A percentile compares a stretch with the other conserved stretches of the same genome.
These are phyloP conservation scores for Bipolaris victoriae DNA, from an alignment of 2,329 filamentous ascomycete species.

Conservation along the genomic window DNA sequence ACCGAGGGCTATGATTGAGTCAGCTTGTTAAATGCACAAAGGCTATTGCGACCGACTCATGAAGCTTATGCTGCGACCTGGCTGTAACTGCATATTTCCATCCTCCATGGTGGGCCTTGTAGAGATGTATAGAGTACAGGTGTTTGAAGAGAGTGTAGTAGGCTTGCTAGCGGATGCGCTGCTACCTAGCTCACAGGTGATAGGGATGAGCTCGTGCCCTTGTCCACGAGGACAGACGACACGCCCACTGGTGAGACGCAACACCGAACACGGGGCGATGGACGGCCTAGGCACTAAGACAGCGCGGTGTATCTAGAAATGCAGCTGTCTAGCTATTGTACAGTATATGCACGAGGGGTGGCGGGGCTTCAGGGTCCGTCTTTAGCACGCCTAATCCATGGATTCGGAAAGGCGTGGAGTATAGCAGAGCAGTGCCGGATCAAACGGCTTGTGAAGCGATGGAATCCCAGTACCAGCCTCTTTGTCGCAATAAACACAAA, in stretches of 20 bases:
- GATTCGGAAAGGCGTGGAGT: background rate
- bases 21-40: constrained; percentile 15
- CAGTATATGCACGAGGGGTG: constrained; percentile 17
- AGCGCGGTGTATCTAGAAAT: background rate
- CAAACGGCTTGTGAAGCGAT: background rate
- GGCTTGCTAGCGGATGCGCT: constrained; percentile 14
- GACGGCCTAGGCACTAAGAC: background rate
- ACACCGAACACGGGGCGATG: background rate
- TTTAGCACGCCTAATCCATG: background rate
- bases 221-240: constrained; percentile 33
- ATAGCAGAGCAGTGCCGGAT: background rate
- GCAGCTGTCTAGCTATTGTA: background rate
- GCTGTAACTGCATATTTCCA: constrained; percentile 38
- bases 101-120: constrained; percentile 37
- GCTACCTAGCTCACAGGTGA: constrained; percentile 16
- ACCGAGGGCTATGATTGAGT: constrained; percentile 70
- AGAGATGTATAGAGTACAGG: background rate
- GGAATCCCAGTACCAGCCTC: background rate
- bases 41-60: constrained; percentile 42
- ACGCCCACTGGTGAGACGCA: background rate
- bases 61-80: constrained; percentile 46
- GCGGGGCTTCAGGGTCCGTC: constrained; percentile 17
- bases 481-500: background rate
- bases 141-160: background rate
- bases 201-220: constrained; percentile 29